Evolutionary conservation across 768 basidiomycete species (phyloP).

Genomic region (Trametes cubensis): DNA sequence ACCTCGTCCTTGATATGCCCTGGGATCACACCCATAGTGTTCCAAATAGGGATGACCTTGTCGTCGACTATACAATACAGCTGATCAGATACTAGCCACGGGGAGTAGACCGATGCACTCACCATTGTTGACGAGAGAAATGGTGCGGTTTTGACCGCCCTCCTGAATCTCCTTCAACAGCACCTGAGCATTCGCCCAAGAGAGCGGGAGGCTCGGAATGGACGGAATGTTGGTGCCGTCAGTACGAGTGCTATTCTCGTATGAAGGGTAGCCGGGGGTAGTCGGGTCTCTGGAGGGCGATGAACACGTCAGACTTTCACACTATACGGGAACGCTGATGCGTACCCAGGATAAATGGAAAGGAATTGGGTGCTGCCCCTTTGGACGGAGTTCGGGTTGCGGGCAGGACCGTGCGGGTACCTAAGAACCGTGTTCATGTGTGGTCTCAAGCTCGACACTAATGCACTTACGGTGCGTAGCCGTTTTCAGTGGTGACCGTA

Average conservation of each 20-base stretch:
- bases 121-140: slow-evolving; percentile 65
- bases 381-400: slow-evolving; percentile 82
- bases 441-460: slow-evolving; percentile 1
- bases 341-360: slow-evolving; percentile 53
- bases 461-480: slow-evolving; percentile 54
- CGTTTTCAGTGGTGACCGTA: slow-evolving; percentile 71
- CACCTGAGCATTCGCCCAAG: slow-evolving; percentile 77
- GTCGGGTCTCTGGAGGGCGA: slow-evolving; percentile 59
- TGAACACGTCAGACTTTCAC: neutral
- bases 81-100: neutral
- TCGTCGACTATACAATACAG: slow-evolving; percentile 56
- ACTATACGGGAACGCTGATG: neutral
- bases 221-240: slow-evolving; percentile 63
- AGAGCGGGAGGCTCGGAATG: slow-evolving; percentile 90
- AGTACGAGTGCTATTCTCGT: slow-evolving; percentile 72
- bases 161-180: slow-evolving; percentile 53
- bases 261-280: slow-evolving; percentile 87
- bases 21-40: slow-evolving; percentile 80
- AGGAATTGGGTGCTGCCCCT: slow-evolving; percentile 81
- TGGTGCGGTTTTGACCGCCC: slow-evolving; percentile 44
- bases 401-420: slow-evolving; percentile 86
- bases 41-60: slow-evolving; percentile 89
- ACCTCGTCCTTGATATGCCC: slow-evolving; percentile 85
- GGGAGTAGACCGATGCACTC: neutral
- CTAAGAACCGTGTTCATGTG: slow-evolving; percentile 24